Evolutionary conservation across 2,329 filamentous ascomycete species (phyloP).

Genomic region (Diaporthe humulicola): DNA sequence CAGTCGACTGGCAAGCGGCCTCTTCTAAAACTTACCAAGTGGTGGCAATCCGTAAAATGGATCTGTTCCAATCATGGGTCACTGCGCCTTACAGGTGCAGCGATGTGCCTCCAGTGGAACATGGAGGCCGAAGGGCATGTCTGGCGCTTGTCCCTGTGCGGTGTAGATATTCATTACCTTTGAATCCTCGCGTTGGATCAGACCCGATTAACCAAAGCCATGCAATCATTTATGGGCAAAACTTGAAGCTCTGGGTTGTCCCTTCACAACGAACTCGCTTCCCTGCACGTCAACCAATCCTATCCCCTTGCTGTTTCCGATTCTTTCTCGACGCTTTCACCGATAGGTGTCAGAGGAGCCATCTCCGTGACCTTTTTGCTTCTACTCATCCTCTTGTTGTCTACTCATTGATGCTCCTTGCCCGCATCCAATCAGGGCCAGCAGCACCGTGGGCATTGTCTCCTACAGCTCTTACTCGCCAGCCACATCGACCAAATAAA

Average conservation of each 20-base stretch:
- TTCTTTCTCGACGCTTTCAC: background rate
- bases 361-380: background rate
- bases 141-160: background rate
- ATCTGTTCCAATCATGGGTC: background rate
- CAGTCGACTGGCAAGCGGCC: background rate
- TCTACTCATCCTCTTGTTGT: background rate
- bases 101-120: background rate
- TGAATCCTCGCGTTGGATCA: background rate
- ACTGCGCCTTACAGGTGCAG: background rate
- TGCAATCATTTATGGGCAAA: background rate
- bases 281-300: background rate
- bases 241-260: background rate
- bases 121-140: background rate
- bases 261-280: background rate
- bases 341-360: background rate
- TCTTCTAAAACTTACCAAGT: background rate
- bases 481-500: conserved; percentile 4
- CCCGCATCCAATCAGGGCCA: background rate
- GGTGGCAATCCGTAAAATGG: background rate
- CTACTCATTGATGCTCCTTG: background rate
- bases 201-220: no score
- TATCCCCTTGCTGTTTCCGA: background rate
- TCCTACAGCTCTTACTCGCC: conserved; percentile 18
- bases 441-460: conserved; percentile 12
- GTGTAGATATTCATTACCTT: background rate